These are phyloP conservation scores for Bondarzewia mesenterica DNA, from an alignment of 1,284 basidiomycete species.

Conservation along the genomic window DNA sequence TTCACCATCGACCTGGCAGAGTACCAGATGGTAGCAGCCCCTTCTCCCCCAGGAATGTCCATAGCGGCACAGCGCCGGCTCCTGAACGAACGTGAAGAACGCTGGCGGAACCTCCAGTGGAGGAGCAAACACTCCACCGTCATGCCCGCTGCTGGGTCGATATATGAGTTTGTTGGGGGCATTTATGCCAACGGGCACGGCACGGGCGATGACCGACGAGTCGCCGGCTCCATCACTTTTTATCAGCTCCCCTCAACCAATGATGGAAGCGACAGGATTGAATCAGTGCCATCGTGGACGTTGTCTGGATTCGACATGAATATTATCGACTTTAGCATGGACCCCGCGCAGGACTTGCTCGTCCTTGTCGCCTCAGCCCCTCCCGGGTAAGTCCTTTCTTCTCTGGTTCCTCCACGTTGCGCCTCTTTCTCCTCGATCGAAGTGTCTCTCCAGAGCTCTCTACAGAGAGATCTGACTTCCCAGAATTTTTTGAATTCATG, in stretches of 20 bases:
- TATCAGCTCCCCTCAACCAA: constrained; percentile 30
- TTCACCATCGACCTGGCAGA: constrained; percentile 39
- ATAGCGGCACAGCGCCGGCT: constrained; percentile 30
- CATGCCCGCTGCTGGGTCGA: constrained; percentile 33
- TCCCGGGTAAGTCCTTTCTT: constrained; percentile 33
- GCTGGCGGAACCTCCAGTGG: constrained; percentile 37
- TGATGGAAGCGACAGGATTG: constrained; percentile 9
- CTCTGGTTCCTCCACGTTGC: too few relatives aligned
- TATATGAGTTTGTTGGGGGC: constrained; percentile 44
- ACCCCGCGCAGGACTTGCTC: constrained; percentile 42
- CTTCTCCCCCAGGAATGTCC: constrained; percentile 23
- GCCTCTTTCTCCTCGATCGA: too few relatives aligned
- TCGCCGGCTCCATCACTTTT: constrained; percentile 24
- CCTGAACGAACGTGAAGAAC: constrained; percentile 32
- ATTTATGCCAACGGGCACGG: constrained; percentile 39
- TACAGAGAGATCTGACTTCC: too few relatives aligned
- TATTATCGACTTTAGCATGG: constrained; percentile 46
- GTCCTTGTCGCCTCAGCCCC: constrained; percentile 35
- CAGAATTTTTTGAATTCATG: too few relatives aligned
- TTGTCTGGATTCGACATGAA: constrained; percentile 29
- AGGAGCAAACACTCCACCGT: constrained; percentile 26
- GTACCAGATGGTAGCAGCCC: constrained; percentile 28
- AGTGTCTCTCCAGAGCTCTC: too few relatives aligned
- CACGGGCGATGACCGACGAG: constrained; percentile 21
- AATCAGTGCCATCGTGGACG: constrained; percentile 26